Base-by-base conservation (phyloP, 148 eudicot genomes). In the Nepenthes gracilis region DNA sequence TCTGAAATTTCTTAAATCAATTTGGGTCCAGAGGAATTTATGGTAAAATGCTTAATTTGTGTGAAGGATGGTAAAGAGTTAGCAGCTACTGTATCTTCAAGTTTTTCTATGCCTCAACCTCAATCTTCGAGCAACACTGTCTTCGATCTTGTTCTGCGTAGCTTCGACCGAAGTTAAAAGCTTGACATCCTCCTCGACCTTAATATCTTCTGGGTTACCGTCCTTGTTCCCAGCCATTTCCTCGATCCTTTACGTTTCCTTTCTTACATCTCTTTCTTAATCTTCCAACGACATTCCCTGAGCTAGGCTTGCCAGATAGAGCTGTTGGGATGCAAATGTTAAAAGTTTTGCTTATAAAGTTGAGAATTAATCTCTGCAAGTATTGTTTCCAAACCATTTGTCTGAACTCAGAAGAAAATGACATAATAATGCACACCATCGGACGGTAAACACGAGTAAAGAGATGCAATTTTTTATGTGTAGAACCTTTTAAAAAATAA, bases 231-330 rank as follows among this genome's bases (percentile, higher is more conserved):
- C 13, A 43, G 6, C 37, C 47, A 43, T 43, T 9, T 11, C 3
- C 2, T 49, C 53, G 11, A 11, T 49, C 15, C 53, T 3, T 49
- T 49, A 49, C 61, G 61, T 54, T 45, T 55, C 35, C 52, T 12
- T 14, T 33, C 9, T 56, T 43, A 40, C 75, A 73, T 65, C 84
- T 73, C 72, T 63, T 71, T 62, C 79, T 77, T 43, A 71, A 48
- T 40, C 84, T 77, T 62, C 68, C 65, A 15, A 63, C 82, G 58
- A 81, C 65, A 55, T 66, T 77, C 64, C 63, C 77, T 23, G 58
- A 36, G 33, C 47, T 52, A 50, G 72, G 67, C 62, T 58, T 68
- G 59, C 14, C 9, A 4, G 35, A 5, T 32, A 8, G 55, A 12
- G 53, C 38, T 23, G 23, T 23, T 23, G 23, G 23, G 23, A 23